Evolutionary conservation across 257 asterid genomes (phyloP).

Genomic region (Cordia subcordata): DNA sequence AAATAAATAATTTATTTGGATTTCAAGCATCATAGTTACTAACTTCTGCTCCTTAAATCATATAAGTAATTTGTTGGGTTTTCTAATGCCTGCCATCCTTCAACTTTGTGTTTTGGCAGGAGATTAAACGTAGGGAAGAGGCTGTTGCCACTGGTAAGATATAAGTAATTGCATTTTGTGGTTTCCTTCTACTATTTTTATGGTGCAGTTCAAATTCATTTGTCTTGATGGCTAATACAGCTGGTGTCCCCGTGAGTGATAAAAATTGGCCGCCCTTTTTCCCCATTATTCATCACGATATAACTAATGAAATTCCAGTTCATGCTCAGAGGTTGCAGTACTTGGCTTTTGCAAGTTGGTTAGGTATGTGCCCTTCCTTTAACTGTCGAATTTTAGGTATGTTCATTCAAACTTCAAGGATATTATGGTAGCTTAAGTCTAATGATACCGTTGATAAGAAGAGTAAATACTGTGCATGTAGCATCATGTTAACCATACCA

Average conservation of each 20-base stretch:
- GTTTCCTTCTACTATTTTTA: not conserved
- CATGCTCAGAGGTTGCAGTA: conserved; percentile 66
- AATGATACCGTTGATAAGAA: too few species aligned
- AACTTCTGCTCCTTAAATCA: not conserved
- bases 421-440: too few species aligned
- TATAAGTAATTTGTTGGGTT: not conserved
- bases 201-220: conserved; percentile 7
- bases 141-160: conserved; percentile 54
- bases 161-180: not conserved
- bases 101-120: conserved; percentile 34
- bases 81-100: not conserved
- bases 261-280: conserved; percentile 64
- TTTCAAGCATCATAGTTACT: not conserved
- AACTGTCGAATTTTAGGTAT: not conserved
- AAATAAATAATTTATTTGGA: too few species aligned
- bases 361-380: conserved; percentile 35
- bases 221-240: conserved; percentile 27
- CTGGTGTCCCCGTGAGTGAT: conserved; percentile 46
- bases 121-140: conserved; percentile 57
- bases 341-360: conserved; percentile 69
- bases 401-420: too few species aligned
- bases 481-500: too few species aligned
- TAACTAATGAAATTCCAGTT: conserved; percentile 63
- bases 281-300: conserved; percentile 66
- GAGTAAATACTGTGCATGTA: too few species aligned